A percentile compares a stretch with the other conserved stretches of the same genome.
Evolutionary conservation across 371 early-diverging fungal species (phyloP).

Genomic region (Actinomortierella wolfii): DNA sequence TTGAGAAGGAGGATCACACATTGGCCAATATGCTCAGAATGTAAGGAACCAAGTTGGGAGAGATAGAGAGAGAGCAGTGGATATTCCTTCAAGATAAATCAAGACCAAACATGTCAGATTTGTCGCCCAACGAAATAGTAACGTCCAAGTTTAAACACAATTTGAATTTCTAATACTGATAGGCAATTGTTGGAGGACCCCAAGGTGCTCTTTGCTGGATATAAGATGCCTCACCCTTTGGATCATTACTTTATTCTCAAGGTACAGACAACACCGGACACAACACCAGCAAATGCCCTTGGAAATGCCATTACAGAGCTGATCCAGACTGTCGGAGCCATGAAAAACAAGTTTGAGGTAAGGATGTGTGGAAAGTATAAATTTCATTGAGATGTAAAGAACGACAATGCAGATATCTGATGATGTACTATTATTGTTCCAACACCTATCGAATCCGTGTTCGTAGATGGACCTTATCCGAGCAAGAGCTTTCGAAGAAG

Average conservation of each 20-base stretch:
- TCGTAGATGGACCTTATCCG: conserved; percentile 44
- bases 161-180: conserved; percentile 3
- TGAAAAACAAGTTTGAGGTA: conserved; percentile 85
- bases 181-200: conserved; percentile 92
- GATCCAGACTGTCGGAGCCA: conserved; percentile 77
- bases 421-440: too few species aligned
- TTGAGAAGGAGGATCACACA: conserved; percentile 98
- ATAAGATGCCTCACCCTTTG: conserved; percentile 97
- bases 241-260: conserved; percentile 90
- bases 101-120: neutral
- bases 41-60: conserved; percentile 52
- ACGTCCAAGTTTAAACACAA: too few species aligned
- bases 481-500: conserved; percentile 28
- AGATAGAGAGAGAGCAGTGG: too few species aligned
- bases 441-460: too few species aligned
- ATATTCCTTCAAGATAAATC: neutral
- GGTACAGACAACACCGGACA: conserved; percentile 88
- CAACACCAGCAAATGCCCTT: conserved; percentile 83
- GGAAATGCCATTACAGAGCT: conserved; percentile 78
- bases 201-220: conserved; percentile 96
- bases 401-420: neutral
- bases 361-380: neutral
- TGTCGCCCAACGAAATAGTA: too few species aligned
- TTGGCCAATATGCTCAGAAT: conserved; percentile 91
- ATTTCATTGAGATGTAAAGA: neutral